Evolutionary conservation across 192 early-diverging fungal species (phyloP).

Genomic region (Powellomyces hirtus): DNA sequence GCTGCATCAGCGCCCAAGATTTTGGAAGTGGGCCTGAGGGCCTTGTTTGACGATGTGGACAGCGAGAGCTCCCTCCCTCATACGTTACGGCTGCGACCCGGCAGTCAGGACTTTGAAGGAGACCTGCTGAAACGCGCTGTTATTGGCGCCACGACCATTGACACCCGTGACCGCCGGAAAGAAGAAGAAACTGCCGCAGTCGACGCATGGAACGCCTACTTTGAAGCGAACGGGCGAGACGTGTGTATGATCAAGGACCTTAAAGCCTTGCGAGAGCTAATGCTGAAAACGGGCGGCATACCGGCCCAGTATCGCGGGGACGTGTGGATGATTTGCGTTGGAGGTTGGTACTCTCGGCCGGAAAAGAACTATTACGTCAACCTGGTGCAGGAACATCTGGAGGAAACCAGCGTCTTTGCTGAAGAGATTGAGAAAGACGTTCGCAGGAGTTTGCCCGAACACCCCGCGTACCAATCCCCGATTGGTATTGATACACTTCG

Average conservation of each 20-base stretch:
- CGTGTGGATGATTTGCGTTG: conserved; percentile 55
- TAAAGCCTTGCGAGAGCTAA: conserved; percentile 42
- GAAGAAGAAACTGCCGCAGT: conserved; percentile 12
- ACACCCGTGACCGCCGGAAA: background rate
- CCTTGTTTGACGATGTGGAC: conserved; percentile 38
- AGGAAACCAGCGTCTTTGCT: conserved; percentile 41
- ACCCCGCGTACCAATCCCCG: conserved; percentile 54
- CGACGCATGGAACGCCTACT: conserved; percentile 45
- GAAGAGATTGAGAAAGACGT: conserved; percentile 69
- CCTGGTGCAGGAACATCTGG: conserved; percentile 35
- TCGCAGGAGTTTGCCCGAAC: conserved; percentile 55
- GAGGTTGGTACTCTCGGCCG: conserved; percentile 54
- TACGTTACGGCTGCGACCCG: conserved; percentile 6
- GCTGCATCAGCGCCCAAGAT: conserved; percentile 28
- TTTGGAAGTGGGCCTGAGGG: conserved; percentile 38
- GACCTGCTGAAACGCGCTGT: background rate
- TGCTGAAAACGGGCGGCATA: conserved; percentile 44
- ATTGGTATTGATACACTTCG: conserved; percentile 54
- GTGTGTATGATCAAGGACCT: conserved; percentile 52
- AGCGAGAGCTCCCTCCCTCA: conserved; percentile 19
- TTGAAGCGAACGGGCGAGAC: conserved; percentile 49
- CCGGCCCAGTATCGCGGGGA: conserved; percentile 49
- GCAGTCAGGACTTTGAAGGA: background rate
- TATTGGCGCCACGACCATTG: background rate
- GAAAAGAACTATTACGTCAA: conserved; percentile 43